phyloP scores from a whole-genome alignment of 2,329 filamentous ascomycete genomes.

The Aspergillus fijiensis region DNA sequence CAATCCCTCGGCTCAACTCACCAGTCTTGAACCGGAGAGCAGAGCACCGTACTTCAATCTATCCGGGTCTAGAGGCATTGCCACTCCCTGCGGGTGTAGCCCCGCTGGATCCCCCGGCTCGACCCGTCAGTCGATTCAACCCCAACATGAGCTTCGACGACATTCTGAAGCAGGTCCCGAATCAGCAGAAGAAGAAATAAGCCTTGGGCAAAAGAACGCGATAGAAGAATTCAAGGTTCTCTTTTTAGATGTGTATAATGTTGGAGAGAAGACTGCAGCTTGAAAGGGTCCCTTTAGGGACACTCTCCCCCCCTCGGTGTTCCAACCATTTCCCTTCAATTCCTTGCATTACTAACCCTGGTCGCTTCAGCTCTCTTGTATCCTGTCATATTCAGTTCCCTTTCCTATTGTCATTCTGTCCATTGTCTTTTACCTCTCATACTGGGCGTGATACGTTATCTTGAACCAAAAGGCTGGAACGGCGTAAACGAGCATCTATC shows the following conservation, averaged over 20 bases:
- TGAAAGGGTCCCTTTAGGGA: slow-evolving; percentile 8
- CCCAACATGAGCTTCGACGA: slow-evolving; percentile 52
- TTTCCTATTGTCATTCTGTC: slow-evolving; percentile 10
- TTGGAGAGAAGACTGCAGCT: background rate
- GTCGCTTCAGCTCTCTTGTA: slow-evolving; percentile 13
- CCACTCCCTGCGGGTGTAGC: slow-evolving; percentile 45
- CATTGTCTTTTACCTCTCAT: slow-evolving; percentile 13
- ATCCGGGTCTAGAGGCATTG: slow-evolving; percentile 47
- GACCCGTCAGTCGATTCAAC: slow-evolving; percentile 45
- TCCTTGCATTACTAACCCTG: slow-evolving; percentile 7
- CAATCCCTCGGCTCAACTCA: slow-evolving; percentile 37
- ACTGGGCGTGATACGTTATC: slow-evolving; percentile 17
- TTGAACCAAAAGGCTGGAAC: slow-evolving; percentile 17
- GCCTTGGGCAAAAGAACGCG: background rate
- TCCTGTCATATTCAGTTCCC: slow-evolving; percentile 5
- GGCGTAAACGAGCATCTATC: slow-evolving; percentile 19
- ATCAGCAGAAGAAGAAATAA: slow-evolving; percentile 40
- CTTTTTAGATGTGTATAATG: slow-evolving; percentile 11
- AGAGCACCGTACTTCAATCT: slow-evolving; percentile 45
- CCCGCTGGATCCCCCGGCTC: slow-evolving; percentile 40
- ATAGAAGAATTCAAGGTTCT: background rate
- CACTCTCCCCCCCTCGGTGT: slow-evolving; percentile 11
- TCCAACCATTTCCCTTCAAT: slow-evolving; percentile 1
- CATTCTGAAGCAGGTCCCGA: slow-evolving; percentile 44
- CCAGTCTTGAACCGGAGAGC: slow-evolving; percentile 30